These are phyloP conservation scores for Wickerhamomyces xylosicus DNA, from an alignment of 805 yeast genomes.

Conservation along the genomic window DNA sequence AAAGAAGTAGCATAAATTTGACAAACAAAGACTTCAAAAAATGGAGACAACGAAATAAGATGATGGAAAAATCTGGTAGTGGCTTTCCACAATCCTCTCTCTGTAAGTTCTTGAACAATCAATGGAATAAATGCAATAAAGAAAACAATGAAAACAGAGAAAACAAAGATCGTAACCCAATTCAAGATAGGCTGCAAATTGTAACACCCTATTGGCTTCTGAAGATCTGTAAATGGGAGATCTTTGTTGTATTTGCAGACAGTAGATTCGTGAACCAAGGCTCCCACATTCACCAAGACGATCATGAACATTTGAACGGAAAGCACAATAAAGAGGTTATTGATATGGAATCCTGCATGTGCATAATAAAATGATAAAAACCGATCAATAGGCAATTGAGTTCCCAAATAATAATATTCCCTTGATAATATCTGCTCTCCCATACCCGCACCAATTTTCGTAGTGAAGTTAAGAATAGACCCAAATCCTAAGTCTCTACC, in stretches of 20 bases:
- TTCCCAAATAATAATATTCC: conserved; percentile 86
- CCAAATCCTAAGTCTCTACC: conserved; percentile 94
- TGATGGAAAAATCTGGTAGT: conserved; percentile 62
- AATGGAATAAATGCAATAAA: conserved; percentile 86
- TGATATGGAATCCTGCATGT: conserved; percentile 92
- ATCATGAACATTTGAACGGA: conserved; percentile 85
- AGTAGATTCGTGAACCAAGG: conserved; percentile 64
- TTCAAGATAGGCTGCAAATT: conserved; percentile 75
- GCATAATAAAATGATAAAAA: conserved; percentile 92
- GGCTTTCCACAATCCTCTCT: conserved; percentile 77
- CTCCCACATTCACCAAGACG: conserved; percentile 68
- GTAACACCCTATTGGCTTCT: conserved; percentile 76
- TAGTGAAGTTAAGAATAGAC: conserved; percentile 84
- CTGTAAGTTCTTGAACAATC: conserved; percentile 78
- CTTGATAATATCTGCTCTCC: conserved; percentile 91
- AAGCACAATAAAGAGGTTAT: conserved; percentile 76
- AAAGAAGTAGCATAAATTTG: conserved; percentile 82
- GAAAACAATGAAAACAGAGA: conserved; percentile 87
- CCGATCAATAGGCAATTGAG: conserved; percentile 79
- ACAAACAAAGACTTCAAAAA: conserved; percentile 92
- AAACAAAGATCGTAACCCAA: conserved; percentile 84
- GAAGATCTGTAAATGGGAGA: conserved; percentile 63
- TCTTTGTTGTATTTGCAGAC: conserved; percentile 56
- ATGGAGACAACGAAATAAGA: conserved; percentile 72
- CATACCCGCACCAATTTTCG: conserved; percentile 97